Evolutionary conservation across 495 filamentous ascomycete species (phyloP).

Genomic region (Penicillium samsonianum): DNA sequence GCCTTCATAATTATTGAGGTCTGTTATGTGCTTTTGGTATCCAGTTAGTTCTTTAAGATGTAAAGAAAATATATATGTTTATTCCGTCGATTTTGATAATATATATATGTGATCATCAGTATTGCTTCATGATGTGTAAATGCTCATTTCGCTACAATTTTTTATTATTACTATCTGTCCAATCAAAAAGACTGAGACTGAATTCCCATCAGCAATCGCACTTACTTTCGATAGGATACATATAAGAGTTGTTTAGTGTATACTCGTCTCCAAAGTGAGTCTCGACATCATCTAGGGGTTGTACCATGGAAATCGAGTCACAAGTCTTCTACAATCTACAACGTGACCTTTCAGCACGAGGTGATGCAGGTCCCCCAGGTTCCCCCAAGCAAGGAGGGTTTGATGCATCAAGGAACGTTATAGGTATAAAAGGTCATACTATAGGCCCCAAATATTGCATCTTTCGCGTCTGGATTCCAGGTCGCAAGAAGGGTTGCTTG

Average conservation of each 20-base stretch:
- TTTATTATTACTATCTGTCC: background rate
- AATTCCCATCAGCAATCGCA: background rate
- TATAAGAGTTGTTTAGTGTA: too few species aligned
- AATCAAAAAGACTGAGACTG: background rate
- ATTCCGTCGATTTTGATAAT: background rate
- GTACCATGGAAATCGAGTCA: slow-evolving; percentile 24
- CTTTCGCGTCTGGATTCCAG: slow-evolving; percentile 12
- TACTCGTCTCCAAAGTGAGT: background rate
- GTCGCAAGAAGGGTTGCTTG: background rate
- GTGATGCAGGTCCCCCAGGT: slow-evolving; percentile 2
- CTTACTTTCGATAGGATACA: too few species aligned
- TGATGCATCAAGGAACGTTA: background rate
- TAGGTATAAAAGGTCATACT: background rate
- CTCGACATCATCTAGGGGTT: slow-evolving; percentile 25
- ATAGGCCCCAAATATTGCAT: background rate
- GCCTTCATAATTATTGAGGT: background rate
- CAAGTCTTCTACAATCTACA: slow-evolving; percentile 8
- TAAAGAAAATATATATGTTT: background rate
- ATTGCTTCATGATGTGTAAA: background rate
- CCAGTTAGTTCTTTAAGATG: background rate
- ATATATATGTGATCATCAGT: background rate
- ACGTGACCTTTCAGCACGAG: slow-evolving; percentile 21
- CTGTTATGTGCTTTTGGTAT: background rate
- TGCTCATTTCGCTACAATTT: background rate
- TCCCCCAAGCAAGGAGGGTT: slow-evolving; percentile 1